These are phyloP conservation scores for Sideroxylon spinosum DNA, from an alignment of 179 eudicot species.

Conservation along the genomic window DNA sequence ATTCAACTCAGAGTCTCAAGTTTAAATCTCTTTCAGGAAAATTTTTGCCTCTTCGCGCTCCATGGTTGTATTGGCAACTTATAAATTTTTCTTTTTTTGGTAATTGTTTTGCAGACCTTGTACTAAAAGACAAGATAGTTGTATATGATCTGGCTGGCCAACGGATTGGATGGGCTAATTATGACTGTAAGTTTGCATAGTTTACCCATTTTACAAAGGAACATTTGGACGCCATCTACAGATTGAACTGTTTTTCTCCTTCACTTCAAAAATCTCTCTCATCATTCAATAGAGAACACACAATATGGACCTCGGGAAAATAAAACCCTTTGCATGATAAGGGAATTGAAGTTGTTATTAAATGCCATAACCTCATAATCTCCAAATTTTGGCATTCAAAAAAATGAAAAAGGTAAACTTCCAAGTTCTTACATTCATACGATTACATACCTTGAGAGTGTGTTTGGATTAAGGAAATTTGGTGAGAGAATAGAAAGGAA, in stretches of 20 bases:
- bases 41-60: too few species aligned
- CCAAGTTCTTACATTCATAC: too few species aligned
- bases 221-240: background rate
- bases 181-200: slow-evolving; percentile 63
- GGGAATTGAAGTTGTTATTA: background rate
- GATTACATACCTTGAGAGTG: too few species aligned
- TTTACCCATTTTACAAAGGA: background rate
- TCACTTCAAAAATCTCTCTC: background rate
- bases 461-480: too few species aligned
- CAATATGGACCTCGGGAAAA: background rate
- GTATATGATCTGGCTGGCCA: slow-evolving; percentile 80
- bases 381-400: too few species aligned
- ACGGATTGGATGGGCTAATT: slow-evolving; percentile 81
- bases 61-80: background rate
- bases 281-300: background rate
- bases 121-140: slow-evolving; percentile 67
- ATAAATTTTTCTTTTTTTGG: background rate
- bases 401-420: too few species aligned
- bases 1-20: too few species aligned
- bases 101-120: slow-evolving; percentile 51
- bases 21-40: too few species aligned
- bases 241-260: background rate
- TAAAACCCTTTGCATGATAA: background rate
- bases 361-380: too few species aligned
- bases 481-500: too few species aligned